A percentile compares a stretch with the other conserved stretches of the same genome.
phyloP scores from a whole-genome alignment of 2,329 filamentous ascomycete species.

The Podosphaera fusca region DNA sequence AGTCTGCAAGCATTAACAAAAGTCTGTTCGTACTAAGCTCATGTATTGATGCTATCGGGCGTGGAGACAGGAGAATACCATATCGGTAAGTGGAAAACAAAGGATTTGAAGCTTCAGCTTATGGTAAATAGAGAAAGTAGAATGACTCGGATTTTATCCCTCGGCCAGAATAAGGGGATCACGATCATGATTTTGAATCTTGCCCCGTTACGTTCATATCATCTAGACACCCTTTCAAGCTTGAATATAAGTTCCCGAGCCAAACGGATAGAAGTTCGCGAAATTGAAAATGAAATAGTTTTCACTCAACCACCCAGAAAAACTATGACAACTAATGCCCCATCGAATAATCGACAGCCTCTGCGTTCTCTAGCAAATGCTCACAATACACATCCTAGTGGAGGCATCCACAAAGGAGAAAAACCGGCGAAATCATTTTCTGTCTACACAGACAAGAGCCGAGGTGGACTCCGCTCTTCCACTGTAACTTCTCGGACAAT shows the following conservation, averaged over 20 bases:
- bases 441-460: conserved; percentile 59
- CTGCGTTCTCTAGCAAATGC: conserved; percentile 53
- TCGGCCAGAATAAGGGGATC: conserved; percentile 86
- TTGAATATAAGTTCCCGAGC: conserved; percentile 87
- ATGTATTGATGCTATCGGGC: conserved; percentile 82
- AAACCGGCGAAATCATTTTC: conserved; percentile 68
- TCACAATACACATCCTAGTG: conserved; percentile 46
- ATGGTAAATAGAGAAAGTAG: conserved; percentile 24
- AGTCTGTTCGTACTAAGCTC: conserved; percentile 84
- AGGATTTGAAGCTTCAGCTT: background rate
- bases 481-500: conserved; percentile 8
- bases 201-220: conserved; percentile 74
- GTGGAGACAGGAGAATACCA: conserved; percentile 54
- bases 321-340: conserved; percentile 19
- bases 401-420: conserved; percentile 30
- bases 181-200: conserved; percentile 95
- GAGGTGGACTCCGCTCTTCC: conserved; percentile 17
- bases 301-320: conserved; percentile 51
- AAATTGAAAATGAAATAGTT: conserved; percentile 86
- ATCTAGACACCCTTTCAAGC: conserved; percentile 80
- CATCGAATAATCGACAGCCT: conserved; percentile 41
- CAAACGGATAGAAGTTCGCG: conserved; percentile 86
- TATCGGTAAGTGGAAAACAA: conserved; percentile 25
- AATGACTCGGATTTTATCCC: conserved; percentile 81
- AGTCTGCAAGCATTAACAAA: conserved; percentile 95